These are phyloP conservation scores for Dothistroma septosporum DNA, from an alignment of 2,329 filamentous ascomycete species.

Conservation along the genomic window DNA sequence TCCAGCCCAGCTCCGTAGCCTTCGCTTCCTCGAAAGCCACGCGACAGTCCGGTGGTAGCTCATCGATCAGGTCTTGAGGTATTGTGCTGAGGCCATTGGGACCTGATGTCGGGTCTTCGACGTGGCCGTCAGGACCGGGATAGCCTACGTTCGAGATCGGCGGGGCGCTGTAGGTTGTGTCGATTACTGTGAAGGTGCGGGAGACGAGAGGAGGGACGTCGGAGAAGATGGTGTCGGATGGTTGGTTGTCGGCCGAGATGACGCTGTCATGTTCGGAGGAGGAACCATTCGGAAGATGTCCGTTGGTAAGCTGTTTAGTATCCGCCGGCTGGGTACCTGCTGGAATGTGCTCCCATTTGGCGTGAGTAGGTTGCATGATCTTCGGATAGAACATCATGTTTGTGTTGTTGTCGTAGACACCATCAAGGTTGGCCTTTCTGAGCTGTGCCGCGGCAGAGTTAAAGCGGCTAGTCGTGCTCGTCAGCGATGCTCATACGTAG, in stretches of 20 bases:
- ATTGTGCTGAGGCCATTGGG: slow-evolving; percentile 59
- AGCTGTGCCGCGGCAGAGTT: slow-evolving; percentile 69
- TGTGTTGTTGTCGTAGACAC: slow-evolving; percentile 90
- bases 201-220: slow-evolving; percentile 54
- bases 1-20: slow-evolving; percentile 65
- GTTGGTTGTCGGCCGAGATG: slow-evolving; percentile 13
- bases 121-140: slow-evolving; percentile 55
- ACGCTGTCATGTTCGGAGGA: slow-evolving; percentile 15
- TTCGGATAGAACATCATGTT: slow-evolving; percentile 85
- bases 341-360: slow-evolving; percentile 70
- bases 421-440: slow-evolving; percentile 65
- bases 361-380: slow-evolving; percentile 84
- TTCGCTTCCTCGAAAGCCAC: slow-evolving; percentile 66
- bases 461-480: slow-evolving; percentile 61
- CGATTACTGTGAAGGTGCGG: slow-evolving; percentile 60
- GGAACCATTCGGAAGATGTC: slow-evolving; percentile 21
- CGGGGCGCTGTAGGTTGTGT: slow-evolving; percentile 57
- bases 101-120: slow-evolving; percentile 43
- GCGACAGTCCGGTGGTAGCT: slow-evolving; percentile 67
- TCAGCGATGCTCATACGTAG: background rate
- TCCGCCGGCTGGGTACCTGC: slow-evolving; percentile 27
- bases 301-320: slow-evolving; percentile 27
- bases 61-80: slow-evolving; percentile 60
- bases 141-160: slow-evolving; percentile 55
- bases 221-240: slow-evolving; percentile 44